phyloP scores from a whole-genome alignment of 345 rosid species.

The Turnera subulata region DNA sequence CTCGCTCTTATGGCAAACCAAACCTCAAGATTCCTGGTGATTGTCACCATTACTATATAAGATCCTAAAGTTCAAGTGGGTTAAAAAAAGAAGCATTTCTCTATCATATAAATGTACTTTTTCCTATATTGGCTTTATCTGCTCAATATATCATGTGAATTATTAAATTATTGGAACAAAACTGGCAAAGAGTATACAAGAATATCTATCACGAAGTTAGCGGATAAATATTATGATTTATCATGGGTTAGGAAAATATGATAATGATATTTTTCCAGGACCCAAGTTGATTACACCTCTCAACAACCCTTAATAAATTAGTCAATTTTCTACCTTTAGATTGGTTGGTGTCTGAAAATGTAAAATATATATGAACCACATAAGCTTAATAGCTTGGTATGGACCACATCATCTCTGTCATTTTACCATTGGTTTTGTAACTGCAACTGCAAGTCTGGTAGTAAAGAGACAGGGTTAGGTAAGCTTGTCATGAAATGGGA shows the following conservation, averaged over 20 bases:
- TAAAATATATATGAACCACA: conserved; percentile 13
- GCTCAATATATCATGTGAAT: not conserved
- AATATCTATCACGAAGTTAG: not conserved
- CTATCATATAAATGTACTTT: conserved; percentile 12
- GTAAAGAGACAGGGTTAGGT: not conserved
- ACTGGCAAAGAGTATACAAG: not conserved
- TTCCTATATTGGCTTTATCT: conserved; percentile 31
- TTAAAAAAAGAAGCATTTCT: conserved; percentile 5
- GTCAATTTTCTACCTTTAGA: not conserved
- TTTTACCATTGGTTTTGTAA: not conserved
- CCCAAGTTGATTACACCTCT: conserved; percentile 10
- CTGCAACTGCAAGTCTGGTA: not conserved
- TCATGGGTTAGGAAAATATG: not conserved
- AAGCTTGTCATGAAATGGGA: no score
- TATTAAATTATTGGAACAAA: not conserved
- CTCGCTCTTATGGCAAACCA: conserved; percentile 32
- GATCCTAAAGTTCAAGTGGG: conserved; percentile 11
- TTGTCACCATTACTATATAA: conserved; percentile 29
- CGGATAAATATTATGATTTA: not conserved
- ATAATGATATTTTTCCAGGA: conserved; percentile 6
- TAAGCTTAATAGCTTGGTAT: not conserved
- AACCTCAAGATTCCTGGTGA: conserved; percentile 45
- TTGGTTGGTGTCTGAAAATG: not conserved
- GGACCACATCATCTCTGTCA: conserved; percentile 17
- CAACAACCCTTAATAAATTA: conserved; percentile 18